These are phyloP conservation scores for Colletotrichum truncatum DNA, from an alignment of 2,329 filamentous ascomycete species.

Conservation along the genomic window DNA sequence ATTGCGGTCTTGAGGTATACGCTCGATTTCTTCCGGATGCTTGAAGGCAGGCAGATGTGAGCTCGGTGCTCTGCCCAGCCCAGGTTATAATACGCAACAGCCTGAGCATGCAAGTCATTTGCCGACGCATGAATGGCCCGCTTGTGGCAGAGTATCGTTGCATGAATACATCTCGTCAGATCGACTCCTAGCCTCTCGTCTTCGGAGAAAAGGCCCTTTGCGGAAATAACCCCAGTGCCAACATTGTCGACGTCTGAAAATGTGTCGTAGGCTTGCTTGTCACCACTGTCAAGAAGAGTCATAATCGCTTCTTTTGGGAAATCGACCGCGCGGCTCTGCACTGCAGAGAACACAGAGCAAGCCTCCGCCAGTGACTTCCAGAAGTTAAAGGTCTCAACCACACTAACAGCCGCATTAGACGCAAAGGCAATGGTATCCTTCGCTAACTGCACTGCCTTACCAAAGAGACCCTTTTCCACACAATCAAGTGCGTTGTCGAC, in stretches of 20 bases:
- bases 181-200: slow-evolving; percentile 59
- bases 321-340: slow-evolving; percentile 72
- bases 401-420: slow-evolving; percentile 64
- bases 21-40: slow-evolving; percentile 65
- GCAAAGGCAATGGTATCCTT: slow-evolving; percentile 75
- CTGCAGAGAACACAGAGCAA: slow-evolving; percentile 82
- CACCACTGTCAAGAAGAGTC: slow-evolving; percentile 64
- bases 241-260: slow-evolving; percentile 77
- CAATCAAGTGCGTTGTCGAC: slow-evolving; percentile 83
- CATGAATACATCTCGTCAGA: slow-evolving; percentile 70
- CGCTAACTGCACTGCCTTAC: slow-evolving; percentile 79
- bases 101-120: slow-evolving; percentile 84
- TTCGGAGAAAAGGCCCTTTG: slow-evolving; percentile 53
- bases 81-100: slow-evolving; percentile 96
- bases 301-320: slow-evolving; percentile 70
- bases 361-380: slow-evolving; percentile 95
- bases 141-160: slow-evolving; percentile 87
- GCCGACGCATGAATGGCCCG: slow-evolving; percentile 79
- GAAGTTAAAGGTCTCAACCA: slow-evolving; percentile 84
- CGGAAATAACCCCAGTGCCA: slow-evolving; percentile 53
- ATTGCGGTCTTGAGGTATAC: slow-evolving; percentile 84
- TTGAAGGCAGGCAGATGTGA: slow-evolving; percentile 70
- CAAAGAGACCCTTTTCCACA: slow-evolving; percentile 85
- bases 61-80: slow-evolving; percentile 93
- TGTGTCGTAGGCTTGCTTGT: slow-evolving; percentile 65